Evolutionary conservation across 495 filamentous ascomycete genomes (phyloP).

Genomic region (Aspergillus affinis): DNA sequence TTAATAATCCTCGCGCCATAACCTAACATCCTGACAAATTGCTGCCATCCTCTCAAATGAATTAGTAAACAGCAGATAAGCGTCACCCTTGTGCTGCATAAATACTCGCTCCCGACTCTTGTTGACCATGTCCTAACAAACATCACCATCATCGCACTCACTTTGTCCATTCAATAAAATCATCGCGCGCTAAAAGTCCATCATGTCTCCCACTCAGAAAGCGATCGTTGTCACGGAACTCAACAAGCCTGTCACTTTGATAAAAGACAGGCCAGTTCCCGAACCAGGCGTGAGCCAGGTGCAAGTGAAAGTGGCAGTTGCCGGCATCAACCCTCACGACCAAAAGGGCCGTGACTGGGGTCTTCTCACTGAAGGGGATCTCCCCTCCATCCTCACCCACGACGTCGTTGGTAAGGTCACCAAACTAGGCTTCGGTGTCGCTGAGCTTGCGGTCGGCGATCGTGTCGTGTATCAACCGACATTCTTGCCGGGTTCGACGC

Average conservation of each 20-base stretch:
- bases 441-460: conserved; percentile 7
- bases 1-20: too few relatives aligned
- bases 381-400: conserved; percentile 16
- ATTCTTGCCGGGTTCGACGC: conserved; percentile 1
- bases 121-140: too few relatives aligned
- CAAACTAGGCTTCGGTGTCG: conserved; percentile 23
- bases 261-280: conserved; percentile 18
- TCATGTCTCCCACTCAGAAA: neutral
- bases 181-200: neutral
- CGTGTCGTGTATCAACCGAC: conserved; percentile 6
- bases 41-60: too few relatives aligned
- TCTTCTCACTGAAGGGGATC: conserved; percentile 21
- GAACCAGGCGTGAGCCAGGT: conserved; percentile 20
- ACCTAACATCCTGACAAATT: too few relatives aligned
- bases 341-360: conserved; percentile 23
- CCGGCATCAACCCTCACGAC: conserved; percentile 33
- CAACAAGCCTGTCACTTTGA: neutral
- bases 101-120: too few relatives aligned
- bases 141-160: too few relatives aligned
- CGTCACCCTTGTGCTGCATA: too few relatives aligned
- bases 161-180: neutral
- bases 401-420: conserved; percentile 29
- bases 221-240: neutral
- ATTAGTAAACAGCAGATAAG: too few relatives aligned
- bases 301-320: conserved; percentile 27